Conservation (phyloP, 2,329 filamentous ascomycete genomes). For the Fusarium camptoceras region DNA sequence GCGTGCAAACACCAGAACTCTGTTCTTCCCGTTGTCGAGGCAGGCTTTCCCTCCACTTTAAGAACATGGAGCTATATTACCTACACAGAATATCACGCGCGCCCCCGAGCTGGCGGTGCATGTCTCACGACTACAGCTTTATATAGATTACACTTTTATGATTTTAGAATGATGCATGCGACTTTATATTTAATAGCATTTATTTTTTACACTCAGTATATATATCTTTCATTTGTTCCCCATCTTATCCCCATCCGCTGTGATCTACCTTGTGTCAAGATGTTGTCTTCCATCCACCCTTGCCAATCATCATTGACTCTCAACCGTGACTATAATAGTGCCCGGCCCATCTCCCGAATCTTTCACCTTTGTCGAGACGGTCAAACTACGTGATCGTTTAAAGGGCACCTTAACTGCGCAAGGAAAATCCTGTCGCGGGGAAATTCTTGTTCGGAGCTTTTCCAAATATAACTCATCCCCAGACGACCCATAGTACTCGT, state of each 20-base stretch:
- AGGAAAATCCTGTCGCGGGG: too few species aligned
- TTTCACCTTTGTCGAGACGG: too few species aligned
- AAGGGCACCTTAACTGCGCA: too few species aligned
- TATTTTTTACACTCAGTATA: background rate
- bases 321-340: too few species aligned
- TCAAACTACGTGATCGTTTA: too few species aligned
- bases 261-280: background rate
- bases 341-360: too few species aligned
- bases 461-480: slow-evolving; percentile 1
- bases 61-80: slow-evolving; percentile 1
- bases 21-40: slow-evolving; percentile 1
- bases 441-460: background rate
- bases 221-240: background rate
- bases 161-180: slow-evolving; percentile 13
- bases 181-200: slow-evolving; percentile 9
- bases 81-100: slow-evolving; percentile 1
- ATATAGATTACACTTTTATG: slow-evolving; percentile 11
- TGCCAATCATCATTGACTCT: too few species aligned
- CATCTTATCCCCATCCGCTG: background rate
- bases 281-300: too few species aligned
- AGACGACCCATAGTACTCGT: slow-evolving; percentile 1
- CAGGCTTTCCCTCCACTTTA: slow-evolving; percentile 10
- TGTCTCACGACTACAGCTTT: slow-evolving; percentile 7
- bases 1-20: slow-evolving; percentile 6
- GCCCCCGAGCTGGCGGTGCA: background rate